Evolutionary conservation across 225 moss, liverwort and hornwort species (phyloP).

Genomic region (Marchantia paleacea): DNA sequence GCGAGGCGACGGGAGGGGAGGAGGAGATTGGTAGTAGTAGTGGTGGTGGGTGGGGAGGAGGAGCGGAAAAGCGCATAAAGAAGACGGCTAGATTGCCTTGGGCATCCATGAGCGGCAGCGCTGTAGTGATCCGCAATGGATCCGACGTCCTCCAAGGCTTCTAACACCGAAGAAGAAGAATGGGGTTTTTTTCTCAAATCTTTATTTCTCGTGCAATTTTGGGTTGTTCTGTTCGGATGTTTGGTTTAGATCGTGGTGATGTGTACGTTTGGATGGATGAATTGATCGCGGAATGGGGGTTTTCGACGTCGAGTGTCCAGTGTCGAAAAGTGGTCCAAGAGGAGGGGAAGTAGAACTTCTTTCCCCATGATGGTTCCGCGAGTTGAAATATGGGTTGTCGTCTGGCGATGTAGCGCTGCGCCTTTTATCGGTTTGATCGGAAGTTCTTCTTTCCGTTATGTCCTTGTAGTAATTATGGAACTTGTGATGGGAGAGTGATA

Average conservation of each 20-base stretch:
- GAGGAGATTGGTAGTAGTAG: neutral
- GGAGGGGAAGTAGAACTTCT: neutral
- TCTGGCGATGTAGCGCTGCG: neutral
- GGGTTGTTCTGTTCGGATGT: neutral
- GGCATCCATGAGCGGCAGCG: slow-evolving; percentile 49
- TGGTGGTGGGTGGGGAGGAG: slow-evolving; percentile 6
- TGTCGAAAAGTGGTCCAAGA: neutral
- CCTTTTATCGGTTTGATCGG: neutral
- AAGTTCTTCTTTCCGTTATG: neutral
- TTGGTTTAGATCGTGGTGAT: neutral
- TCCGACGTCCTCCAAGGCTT: slow-evolving; percentile 35
- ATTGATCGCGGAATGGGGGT: neutral
- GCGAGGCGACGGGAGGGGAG: neutral
- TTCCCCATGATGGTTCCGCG: neutral
- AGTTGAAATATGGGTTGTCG: neutral
- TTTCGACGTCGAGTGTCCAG: neutral
- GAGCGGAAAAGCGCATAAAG: slow-evolving; percentile 20
- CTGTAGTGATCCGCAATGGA: slow-evolving; percentile 52
- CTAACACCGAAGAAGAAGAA: slow-evolving; percentile 41
- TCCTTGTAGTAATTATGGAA: neutral
- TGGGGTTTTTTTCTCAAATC: slow-evolving; percentile 39
- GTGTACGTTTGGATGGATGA: neutral
- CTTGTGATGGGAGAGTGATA: neutral
- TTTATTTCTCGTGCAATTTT: neutral
- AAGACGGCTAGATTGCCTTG: slow-evolving; percentile 40